phyloP scores from a whole-genome alignment of 75 land plant genomes.

The Azolla pinnata region DNA sequence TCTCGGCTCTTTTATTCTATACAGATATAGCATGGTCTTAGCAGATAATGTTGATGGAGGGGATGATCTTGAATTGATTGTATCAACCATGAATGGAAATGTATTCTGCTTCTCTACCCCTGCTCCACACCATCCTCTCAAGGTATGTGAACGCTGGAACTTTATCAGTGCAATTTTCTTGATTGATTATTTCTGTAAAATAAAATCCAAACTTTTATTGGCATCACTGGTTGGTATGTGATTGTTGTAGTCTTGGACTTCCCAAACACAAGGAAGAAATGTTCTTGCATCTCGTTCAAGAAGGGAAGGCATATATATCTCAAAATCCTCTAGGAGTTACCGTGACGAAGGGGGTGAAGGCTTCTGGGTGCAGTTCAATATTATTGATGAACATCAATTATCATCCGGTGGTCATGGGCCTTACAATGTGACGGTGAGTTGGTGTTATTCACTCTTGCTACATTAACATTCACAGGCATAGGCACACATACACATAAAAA shows the following conservation, averaged over 20 bases:
- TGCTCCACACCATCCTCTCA: slow-evolving; percentile 76
- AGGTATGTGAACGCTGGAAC: slow-evolving; percentile 33
- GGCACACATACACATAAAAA: background rate
- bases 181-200: background rate
- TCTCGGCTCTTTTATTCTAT: too few relatives aligned
- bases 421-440: slow-evolving; percentile 84
- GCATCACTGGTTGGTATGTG: too few relatives aligned
- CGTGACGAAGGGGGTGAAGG: slow-evolving; percentile 88
- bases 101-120: slow-evolving; percentile 99
- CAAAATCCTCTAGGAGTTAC: slow-evolving; percentile 60
- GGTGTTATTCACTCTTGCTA: background rate
- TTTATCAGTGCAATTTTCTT: too few relatives aligned
- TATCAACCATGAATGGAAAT: slow-evolving; percentile 98
- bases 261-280: slow-evolving; percentile 73
- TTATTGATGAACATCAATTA: slow-evolving; percentile 55
- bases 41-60: slow-evolving; percentile 99
- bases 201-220: too few relatives aligned
- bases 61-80: slow-evolving; percentile 94
- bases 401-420: slow-evolving; percentile 72
- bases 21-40: slow-evolving; percentile 94
- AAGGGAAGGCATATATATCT: slow-evolving; percentile 76
- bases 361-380: slow-evolving; percentile 84
- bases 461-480: background rate
- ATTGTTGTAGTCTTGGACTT: slow-evolving; percentile 90
- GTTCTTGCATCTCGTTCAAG: slow-evolving; percentile 46